Base-by-base conservation (phyloP, 169 alveolate genomes). In the Plasmodium coatneyi region DNA sequence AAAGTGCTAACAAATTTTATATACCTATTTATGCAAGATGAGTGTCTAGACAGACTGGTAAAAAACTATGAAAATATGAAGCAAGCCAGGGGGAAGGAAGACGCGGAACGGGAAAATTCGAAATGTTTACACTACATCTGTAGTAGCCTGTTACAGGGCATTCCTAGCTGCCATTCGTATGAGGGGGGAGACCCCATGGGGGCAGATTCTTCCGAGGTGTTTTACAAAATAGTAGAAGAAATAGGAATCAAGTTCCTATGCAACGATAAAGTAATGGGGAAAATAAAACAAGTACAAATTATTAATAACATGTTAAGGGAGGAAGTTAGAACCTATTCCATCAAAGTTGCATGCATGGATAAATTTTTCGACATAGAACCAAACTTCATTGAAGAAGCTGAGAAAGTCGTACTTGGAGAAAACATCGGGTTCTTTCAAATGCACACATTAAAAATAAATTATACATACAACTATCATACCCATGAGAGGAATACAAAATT, bases 331-430 rank as follows among this genome's bases (percentile, higher is more conserved):
- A 84, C 84, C 12, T 84, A 84, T 34, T 43, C 86, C 52, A 84
- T 84, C 80, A 84, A 84, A 54, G 93, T 84, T 30, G 86, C 86
- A 16, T 34, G 52, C 79, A n/a, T 39, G 41, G 84, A 84, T 54
- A 25, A 72, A 16, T 84, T 49, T 49, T 74, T 84, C 12, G 84
- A 84, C 80, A 83, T 84, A 84, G 83, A 74, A 52, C 86, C 74
- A 30, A 78, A 84, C 41, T 84, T 84, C 66, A 84, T 84, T 25
- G 93, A 84, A 52, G 93, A 84, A n/a, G 7, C 34, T 66, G 93
- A 84, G 56, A 71, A 52, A 52, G 93, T 84, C 14, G 30, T 84
- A 52, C 80, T 84, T 54, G 84, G 93, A 2, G 74, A 74, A n/a
- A 80, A 84, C 25, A 30, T 84, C 41, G 93, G 93, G 22, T 74